Evolutionary conservation across 192 early-diverging fungal genomes (phyloP).

Genomic region (Backusella liffmaniae): DNA sequence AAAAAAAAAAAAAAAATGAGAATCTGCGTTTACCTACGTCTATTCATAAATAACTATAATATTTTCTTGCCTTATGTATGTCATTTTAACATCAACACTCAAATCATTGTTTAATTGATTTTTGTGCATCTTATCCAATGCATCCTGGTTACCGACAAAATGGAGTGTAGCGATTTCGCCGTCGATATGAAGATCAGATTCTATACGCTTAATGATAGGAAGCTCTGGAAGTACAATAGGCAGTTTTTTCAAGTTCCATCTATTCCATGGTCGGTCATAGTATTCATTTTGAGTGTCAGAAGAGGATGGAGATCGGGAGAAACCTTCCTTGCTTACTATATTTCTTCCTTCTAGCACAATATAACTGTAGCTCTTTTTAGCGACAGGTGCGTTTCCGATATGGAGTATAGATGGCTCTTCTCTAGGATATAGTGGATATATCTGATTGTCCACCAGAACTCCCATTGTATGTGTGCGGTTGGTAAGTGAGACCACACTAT

Average conservation of each 20-base stretch:
- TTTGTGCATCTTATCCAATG: neutral
- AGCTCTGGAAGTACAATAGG: neutral
- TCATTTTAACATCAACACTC: neutral
- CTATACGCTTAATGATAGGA: neutral
- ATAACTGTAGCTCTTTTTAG: neutral
- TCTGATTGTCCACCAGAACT: neutral
- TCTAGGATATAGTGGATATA: neutral
- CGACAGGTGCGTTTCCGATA: neutral
- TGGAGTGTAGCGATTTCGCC: neutral
- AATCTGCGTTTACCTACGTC: neutral
- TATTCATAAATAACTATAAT: neutral
- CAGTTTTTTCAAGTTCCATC: neutral
- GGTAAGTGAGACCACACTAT: neutral
- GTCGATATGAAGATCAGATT: neutral
- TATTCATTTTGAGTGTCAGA: neutral
- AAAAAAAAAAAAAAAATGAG: neutral
- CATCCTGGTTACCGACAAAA: neutral
- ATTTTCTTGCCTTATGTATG: conserved; percentile 2
- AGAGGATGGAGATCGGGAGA: neutral
- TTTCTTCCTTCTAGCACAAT: neutral
- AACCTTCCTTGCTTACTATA: neutral
- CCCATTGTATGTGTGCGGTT: neutral
- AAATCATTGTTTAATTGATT: neutral
- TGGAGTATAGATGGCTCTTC: neutral
- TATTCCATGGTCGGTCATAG: conserved; percentile 2